These are phyloP conservation scores for Xylaria sp. DNA, from an alignment of 2,329 filamentous ascomycete genomes.

Conservation along the genomic window DNA sequence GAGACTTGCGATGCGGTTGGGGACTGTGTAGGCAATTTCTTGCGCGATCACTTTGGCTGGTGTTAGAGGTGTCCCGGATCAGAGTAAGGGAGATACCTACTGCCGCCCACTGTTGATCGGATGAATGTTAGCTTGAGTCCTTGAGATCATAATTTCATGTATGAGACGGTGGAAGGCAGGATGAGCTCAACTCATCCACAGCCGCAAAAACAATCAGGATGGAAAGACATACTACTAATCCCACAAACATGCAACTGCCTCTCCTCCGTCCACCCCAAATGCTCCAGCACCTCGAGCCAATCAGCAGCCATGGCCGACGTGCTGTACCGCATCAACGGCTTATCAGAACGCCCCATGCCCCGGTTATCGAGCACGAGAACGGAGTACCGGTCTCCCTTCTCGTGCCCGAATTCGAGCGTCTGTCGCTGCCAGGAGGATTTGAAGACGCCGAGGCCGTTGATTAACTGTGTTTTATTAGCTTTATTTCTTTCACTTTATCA, in stretches of 20 bases:
- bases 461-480: slow-evolving; percentile 47
- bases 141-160: not conserved
- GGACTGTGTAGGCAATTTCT: slow-evolving; percentile 59
- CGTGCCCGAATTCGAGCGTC: slow-evolving; percentile 75
- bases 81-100: slow-evolving; percentile 10
- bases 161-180: too few relatives aligned
- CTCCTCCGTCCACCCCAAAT: slow-evolving; percentile 59
- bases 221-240: slow-evolving; percentile 49
- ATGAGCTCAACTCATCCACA: too few relatives aligned
- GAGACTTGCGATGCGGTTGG: slow-evolving; percentile 50
- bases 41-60: slow-evolving; percentile 64
- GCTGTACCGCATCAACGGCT: slow-evolving; percentile 70
- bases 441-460: slow-evolving; percentile 72
- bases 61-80: not conserved
- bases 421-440: slow-evolving; percentile 74
- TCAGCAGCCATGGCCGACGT: slow-evolving; percentile 83
- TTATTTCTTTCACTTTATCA: not conserved
- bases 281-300: slow-evolving; percentile 58
- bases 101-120: slow-evolving; percentile 15
- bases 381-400: slow-evolving; percentile 60
- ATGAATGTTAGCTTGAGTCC: not conserved
- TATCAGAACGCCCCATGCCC: slow-evolving; percentile 75
- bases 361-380: slow-evolving; percentile 78
- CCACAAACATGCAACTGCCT: slow-evolving; percentile 63
- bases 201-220: not conserved